phyloP scores from a whole-genome alignment of 805 yeast species.

The Soucietia sequanensis region DNA sequence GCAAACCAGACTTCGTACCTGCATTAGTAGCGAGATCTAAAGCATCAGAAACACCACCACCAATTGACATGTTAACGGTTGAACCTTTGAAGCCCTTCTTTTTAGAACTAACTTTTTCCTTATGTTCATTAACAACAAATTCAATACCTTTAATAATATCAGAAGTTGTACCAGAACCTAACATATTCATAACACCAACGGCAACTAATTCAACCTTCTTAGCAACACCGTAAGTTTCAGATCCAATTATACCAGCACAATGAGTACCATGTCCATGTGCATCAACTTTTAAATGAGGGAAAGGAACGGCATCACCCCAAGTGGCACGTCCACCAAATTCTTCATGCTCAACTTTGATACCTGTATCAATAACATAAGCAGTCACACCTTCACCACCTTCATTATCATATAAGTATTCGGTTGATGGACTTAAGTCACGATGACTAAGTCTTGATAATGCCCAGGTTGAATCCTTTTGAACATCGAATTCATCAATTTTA shows the following conservation, averaged over 20 bases:
- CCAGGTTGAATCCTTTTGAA: slow-evolving; percentile 41
- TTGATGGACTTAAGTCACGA: slow-evolving; percentile 17
- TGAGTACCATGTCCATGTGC: slow-evolving; percentile 96
- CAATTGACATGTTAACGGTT: slow-evolving; percentile 89
- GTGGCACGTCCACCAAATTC: slow-evolving; percentile 61
- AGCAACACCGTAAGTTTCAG: slow-evolving; percentile 78
- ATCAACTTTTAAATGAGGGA: slow-evolving; percentile 48
- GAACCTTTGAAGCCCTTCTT: slow-evolving; percentile 78
- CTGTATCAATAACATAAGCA: slow-evolving; percentile 87
- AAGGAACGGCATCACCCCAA: slow-evolving; percentile 46
- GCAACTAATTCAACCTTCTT: slow-evolving; percentile 78
- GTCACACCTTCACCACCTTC: slow-evolving; percentile 57
- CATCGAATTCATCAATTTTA: slow-evolving; percentile 25
- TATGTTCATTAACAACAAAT: slow-evolving; percentile 75
- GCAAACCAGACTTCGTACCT: slow-evolving; percentile 83
- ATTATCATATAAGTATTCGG: slow-evolving; percentile 33
- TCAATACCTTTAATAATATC: slow-evolving; percentile 85
- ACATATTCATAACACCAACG: slow-evolving; percentile 77
- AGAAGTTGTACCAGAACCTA: slow-evolving; percentile 82
- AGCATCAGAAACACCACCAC: slow-evolving; percentile 89
- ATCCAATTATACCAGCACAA: slow-evolving; percentile 94
- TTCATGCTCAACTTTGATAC: slow-evolving; percentile 69
- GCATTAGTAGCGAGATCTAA: slow-evolving; percentile 87
- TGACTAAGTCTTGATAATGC: slow-evolving; percentile 40
- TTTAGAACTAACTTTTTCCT: slow-evolving; percentile 47